Conservation (phyloP, 148 eudicot genomes). For the Arctostaphylos glauca region DNA sequence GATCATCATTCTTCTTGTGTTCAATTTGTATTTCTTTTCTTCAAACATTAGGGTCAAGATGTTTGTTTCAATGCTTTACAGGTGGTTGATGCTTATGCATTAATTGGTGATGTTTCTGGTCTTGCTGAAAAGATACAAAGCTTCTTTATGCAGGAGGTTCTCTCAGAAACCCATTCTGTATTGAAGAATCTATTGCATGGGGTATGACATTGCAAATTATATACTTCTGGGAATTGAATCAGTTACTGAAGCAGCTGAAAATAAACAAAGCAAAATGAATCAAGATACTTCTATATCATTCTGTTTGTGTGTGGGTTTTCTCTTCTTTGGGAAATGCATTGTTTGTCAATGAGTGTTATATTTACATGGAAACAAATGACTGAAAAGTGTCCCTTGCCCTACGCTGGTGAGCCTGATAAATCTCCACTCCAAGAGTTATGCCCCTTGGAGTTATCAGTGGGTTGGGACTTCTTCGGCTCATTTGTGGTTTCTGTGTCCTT, state of each 20-base stretch:
- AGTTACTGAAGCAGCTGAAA: background rate
- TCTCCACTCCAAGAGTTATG: background rate
- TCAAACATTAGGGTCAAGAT: constrained; percentile 7
- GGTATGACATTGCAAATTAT: constrained; percentile 36
- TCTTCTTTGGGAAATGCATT: background rate
- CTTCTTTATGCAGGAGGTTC: constrained; percentile 98
- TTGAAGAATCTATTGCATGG: constrained; percentile 65
- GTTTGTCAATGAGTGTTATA: background rate
- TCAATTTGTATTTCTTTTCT: background rate
- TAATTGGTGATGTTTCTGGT: constrained; percentile 92
- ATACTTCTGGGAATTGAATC: background rate
- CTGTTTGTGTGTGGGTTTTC: background rate
- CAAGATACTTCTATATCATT: background rate
- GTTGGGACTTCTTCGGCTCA: background rate
- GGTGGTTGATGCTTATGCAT: constrained; percentile 96
- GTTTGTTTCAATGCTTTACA: constrained; percentile 26
- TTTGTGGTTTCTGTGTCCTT: background rate
- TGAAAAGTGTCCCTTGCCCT: background rate
- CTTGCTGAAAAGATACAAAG: constrained; percentile 96
- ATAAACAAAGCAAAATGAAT: background rate
- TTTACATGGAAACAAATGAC: background rate
- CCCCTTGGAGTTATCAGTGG: background rate
- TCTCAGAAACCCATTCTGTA: constrained; percentile 78
- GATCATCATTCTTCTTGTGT: background rate
- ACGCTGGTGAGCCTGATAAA: background rate